These are phyloP conservation scores for Globisporangium megalacanthum DNA, from an alignment of 352 stramenopile species.

Conservation along the genomic window DNA sequence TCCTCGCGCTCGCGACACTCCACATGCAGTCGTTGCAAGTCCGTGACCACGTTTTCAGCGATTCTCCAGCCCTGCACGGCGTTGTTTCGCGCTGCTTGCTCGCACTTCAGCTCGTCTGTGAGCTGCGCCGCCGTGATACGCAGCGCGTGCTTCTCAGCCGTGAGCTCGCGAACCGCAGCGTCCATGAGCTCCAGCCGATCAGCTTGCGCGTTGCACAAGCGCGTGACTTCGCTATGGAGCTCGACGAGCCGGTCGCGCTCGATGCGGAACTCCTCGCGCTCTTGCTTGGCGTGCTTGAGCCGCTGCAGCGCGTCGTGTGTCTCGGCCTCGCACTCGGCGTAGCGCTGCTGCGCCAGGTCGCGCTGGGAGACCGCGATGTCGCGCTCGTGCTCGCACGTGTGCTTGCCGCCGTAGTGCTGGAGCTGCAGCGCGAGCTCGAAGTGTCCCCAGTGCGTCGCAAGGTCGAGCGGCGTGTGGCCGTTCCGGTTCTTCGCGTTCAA, in stretches of 20 bases:
- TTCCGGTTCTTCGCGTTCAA: constrained; percentile 45
- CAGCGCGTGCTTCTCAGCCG: constrained; percentile 21
- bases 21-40: constrained; percentile 34
- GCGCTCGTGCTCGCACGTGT: constrained; percentile 50
- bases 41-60: constrained; percentile 30
- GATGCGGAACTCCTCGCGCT: constrained; percentile 44
- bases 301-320: constrained; percentile 25
- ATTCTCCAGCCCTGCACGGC: constrained; percentile 45
- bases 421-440: constrained; percentile 48
- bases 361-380: constrained; percentile 50
- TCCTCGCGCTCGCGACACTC: constrained; percentile 43
- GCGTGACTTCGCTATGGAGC: constrained; percentile 14
- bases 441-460: constrained; percentile 54
- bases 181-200: constrained; percentile 18
- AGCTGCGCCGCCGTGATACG: constrained; percentile 25
- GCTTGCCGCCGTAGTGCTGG: constrained; percentile 51
- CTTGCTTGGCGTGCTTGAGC: constrained; percentile 32
- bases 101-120: constrained; percentile 20
- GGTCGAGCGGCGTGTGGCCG: constrained; percentile 43
- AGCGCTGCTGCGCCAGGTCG: constrained; percentile 32
- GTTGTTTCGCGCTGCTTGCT: constrained; percentile 33
- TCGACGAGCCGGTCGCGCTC: constrained; percentile 37
- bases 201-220: constrained; percentile 11
- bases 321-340: constrained; percentile 29
- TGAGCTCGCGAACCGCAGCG: constrained; percentile 3